A percentile compares a stretch with the other conserved stretches of the same genome.
These are phyloP conservation scores for Parachlorella kessleri DNA, from an alignment of 139 green algal species.

Conservation along the genomic window DNA sequence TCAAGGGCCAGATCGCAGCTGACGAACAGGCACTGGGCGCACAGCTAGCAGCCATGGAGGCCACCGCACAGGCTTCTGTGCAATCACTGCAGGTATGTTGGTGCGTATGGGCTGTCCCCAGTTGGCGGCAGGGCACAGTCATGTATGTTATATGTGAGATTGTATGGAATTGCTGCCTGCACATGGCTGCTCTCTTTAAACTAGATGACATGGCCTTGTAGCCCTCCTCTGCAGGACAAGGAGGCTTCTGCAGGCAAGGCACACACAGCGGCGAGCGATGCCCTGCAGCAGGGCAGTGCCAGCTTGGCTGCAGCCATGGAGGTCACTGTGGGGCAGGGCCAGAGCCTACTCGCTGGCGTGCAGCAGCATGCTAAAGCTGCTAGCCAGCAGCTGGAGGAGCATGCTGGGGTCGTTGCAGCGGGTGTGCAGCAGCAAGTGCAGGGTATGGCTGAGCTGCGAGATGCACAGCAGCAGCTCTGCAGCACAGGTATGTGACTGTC, in stretches of 20 bases:
- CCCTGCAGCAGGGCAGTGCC: slow-evolving; percentile 11
- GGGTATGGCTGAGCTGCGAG: background rate
- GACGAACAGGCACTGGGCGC: slow-evolving; percentile 13
- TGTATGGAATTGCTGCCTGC: too few species aligned
- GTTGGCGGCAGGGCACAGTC: too few species aligned
- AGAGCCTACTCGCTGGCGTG: background rate
- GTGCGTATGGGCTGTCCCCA: too few species aligned
- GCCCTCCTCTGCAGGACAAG: slow-evolving; percentile 4
- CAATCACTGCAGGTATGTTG: too few species aligned
- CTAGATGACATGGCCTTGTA: too few species aligned
- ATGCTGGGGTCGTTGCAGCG: slow-evolving; percentile 5
- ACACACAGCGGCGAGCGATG: background rate
- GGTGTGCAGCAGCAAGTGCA: background rate
- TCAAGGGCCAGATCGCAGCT: background rate
- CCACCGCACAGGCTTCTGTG: background rate
- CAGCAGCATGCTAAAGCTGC: background rate
- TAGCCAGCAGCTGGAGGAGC: slow-evolving; percentile 10
- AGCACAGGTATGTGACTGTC: too few species aligned
- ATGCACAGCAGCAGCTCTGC: background rate
- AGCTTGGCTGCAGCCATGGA: slow-evolving; percentile 6
- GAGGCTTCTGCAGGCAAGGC: background rate
- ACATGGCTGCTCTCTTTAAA: too few species aligned
- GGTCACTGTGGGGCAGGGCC: background rate
- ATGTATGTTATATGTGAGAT: too few species aligned
- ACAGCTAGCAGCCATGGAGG: slow-evolving; percentile 5